Evolutionary conservation across 305 asterid species (phyloP).

Genomic region (Ilex paraguariensis): DNA sequence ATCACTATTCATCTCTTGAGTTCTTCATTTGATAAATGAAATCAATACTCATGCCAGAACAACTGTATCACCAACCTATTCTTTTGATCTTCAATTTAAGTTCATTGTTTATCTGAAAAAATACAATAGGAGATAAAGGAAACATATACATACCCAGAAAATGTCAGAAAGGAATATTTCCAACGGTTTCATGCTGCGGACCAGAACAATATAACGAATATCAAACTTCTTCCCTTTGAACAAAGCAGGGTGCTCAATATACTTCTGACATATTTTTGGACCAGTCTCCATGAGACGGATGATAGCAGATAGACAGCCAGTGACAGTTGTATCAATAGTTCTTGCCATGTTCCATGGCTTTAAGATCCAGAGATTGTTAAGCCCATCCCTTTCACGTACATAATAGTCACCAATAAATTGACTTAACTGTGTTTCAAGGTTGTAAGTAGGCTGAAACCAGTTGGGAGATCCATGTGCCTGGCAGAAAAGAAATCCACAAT

Average conservation of each 20-base stretch:
- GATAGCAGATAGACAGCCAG: slow-evolving; percentile 71
- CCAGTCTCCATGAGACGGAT: slow-evolving; percentile 98
- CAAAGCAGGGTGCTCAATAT: slow-evolving; percentile 91
- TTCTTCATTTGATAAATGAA: too few species aligned
- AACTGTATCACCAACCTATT: too few species aligned
- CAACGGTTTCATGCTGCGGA: slow-evolving; percentile 78
- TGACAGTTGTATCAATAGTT: slow-evolving; percentile 87
- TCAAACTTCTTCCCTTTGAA: slow-evolving; percentile 92
- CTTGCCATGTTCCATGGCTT: slow-evolving; percentile 99
- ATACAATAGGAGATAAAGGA: not conserved
- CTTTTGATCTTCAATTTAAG: too few species aligned
- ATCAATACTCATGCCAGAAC: too few species aligned
- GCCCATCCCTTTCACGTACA: slow-evolving; percentile 54
- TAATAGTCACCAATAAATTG: slow-evolving; percentile 80
- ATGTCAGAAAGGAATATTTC: slow-evolving; percentile 77
- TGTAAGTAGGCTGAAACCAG: slow-evolving; percentile 96
- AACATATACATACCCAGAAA: slow-evolving; percentile 69
- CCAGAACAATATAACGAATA: slow-evolving; percentile 78
- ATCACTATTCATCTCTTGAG: too few species aligned
- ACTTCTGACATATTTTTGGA: slow-evolving; percentile 95
- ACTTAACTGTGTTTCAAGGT: slow-evolving; percentile 88
- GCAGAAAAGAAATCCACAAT: slow-evolving; percentile 14
- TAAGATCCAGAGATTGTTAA: slow-evolving; percentile 85
- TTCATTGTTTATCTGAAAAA: too few species aligned
- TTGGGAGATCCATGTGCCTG: slow-evolving; percentile 88